Percentiles rank a stretch among this genome's conserved stretches.
phyloP scores from a whole-genome alignment of 2,329 filamentous ascomycete species.

The Trichoderma pleuroti region DNA sequence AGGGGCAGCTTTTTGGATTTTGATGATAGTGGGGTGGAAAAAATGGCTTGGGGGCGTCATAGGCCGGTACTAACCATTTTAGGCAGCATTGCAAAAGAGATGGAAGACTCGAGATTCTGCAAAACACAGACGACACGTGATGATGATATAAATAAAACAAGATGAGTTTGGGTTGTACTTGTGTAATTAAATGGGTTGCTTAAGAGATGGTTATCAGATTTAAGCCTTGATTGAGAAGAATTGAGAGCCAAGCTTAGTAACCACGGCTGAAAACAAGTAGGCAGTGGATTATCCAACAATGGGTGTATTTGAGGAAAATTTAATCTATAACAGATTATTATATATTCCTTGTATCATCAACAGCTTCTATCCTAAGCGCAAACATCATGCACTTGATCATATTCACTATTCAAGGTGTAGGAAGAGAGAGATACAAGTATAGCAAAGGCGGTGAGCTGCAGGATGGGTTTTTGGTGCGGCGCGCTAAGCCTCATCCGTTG shows the following conservation, averaged over 20 bases:
- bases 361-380: neutral
- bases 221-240: neutral
- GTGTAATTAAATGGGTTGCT: fast-evolving
- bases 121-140: neutral
- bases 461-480: neutral
- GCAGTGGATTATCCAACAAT: neutral
- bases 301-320: neutral
- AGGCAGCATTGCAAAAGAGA: neutral
- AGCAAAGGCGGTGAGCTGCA: conserved; percentile 33
- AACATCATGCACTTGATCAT: neutral
- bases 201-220: neutral
- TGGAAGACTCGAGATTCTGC: neutral
- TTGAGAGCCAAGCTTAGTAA: neutral
- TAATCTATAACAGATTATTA: neutral
- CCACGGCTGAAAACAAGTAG: neutral
- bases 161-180: neutral
- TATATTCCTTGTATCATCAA: neutral
- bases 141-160: neutral
- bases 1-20: conserved; percentile 23
- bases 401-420: neutral
- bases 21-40: conserved; percentile 22
- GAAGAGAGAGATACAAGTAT: neutral
- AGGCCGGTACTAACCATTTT: neutral
- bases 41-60: conserved; percentile 14
- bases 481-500: conserved; percentile 30